A percentile compares a stretch with the other conserved stretches of the same genome.
phyloP scores from a whole-genome alignment of 768 basidiomycete genomes.

The Naganishia randhawae region DNA sequence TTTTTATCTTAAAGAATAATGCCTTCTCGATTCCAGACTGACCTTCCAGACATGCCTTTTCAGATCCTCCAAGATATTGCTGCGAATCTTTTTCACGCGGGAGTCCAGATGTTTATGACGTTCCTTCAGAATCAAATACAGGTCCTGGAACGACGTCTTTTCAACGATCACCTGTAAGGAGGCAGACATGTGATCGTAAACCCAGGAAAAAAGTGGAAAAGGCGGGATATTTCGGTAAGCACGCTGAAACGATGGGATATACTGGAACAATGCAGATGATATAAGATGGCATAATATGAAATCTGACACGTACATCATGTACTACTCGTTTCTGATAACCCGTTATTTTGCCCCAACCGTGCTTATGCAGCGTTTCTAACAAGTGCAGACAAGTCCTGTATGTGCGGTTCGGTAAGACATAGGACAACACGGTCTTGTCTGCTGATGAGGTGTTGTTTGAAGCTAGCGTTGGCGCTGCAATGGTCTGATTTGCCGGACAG shows the following conservation, averaged over 20 bases:
- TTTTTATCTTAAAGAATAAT: neutral
- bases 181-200: neutral
- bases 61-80: slow-evolving; percentile 45
- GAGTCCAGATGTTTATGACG: slow-evolving; percentile 66
- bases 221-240: too few relatives aligned
- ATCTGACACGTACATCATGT: slow-evolving; percentile 60
- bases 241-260: neutral
- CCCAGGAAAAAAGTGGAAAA: slow-evolving; percentile 3
- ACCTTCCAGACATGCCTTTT: slow-evolving; percentile 51
- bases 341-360: slow-evolving; percentile 76
- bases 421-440: slow-evolving; percentile 29
- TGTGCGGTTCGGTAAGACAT: slow-evolving; percentile 58
- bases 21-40: slow-evolving; percentile 16
- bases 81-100: slow-evolving; percentile 34
- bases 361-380: slow-evolving; percentile 76
- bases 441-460: neutral
- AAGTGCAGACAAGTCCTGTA: slow-evolving; percentile 77
- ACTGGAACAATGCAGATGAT: neutral
- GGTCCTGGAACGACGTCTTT: slow-evolving; percentile 77
- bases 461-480: slow-evolving; percentile 30
- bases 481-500: slow-evolving; percentile 29
- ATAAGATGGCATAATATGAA: neutral
- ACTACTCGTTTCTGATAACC: slow-evolving; percentile 80
- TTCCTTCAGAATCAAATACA: slow-evolving; percentile 82
- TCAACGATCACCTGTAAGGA: slow-evolving; percentile 58